Base-by-base conservation (phyloP, 805 yeast species). In the Debaryomyces maramus region DNA sequence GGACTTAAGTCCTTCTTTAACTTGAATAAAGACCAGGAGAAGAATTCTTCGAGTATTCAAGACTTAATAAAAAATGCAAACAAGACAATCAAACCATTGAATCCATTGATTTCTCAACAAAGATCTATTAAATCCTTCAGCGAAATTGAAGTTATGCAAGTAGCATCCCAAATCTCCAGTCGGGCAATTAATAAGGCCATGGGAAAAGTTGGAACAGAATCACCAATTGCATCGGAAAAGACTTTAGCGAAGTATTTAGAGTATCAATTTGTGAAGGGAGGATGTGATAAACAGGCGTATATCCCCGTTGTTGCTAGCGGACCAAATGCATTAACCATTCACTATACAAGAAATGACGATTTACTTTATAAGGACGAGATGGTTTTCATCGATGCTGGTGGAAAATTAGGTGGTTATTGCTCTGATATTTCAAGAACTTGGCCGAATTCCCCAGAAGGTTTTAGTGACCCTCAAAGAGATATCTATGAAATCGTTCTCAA, bases 261-360 rank as follows among this genome's bases (percentile, higher is more conserved):
- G 47, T 87, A 87, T 59, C 75, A 82, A 52, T 91, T 93, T 59
- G 77, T 85, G 9, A 72, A 80, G 29, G 89, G 91, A 19, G 99
- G 99, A 1, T 89, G 97, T 61, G 95, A 88, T 48, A 78, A 78
- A 45, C 78, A 85, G 28, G 97, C 97, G 0, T 93, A 93, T 58
- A 78, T 90, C 15, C 98, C 99, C 0, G 99, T 93, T 7, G 95
- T 93, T 3, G 99, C 98, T 4, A 84, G 96, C 23, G 99, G 99
- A 1, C 66, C 77, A 20, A 90, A 93, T 59, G 88, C 97, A 0
- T 65, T 93, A 28, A 86, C 91, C 28, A 91, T 93, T 44, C 99
- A 93, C 63, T 93, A 93, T 60, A 90, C 96, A 0, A 72, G 96
- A 43, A 93, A 93, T 55, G 96, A 93, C 61, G 96, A 88, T 55